Percentiles rank a stretch among this genome's conserved stretches.
Evolutionary conservation across 257 asterid genomes (phyloP).

Genomic region (Cruciata laevipes): DNA sequence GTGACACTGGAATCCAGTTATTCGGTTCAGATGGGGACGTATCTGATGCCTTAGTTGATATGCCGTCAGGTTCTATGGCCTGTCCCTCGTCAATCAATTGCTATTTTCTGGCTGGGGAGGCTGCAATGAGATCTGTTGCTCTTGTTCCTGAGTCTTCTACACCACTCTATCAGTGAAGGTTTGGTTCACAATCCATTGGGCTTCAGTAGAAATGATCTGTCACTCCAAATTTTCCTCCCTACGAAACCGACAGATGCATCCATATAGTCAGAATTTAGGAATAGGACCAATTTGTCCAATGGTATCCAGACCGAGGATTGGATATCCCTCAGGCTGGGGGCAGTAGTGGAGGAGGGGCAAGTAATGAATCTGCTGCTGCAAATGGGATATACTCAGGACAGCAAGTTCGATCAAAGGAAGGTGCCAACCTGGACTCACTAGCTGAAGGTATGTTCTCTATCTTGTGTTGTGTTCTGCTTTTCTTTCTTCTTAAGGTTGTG

Average conservation of each 20-base stretch:
- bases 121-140: constrained; percentile 44
- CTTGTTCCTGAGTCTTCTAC: constrained; percentile 40
- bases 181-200: constrained; percentile 70
- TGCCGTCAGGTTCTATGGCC: constrained; percentile 49
- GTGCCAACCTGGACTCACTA: constrained; percentile 42
- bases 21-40: constrained; percentile 72
- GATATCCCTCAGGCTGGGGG: constrained; percentile 89
- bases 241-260: constrained; percentile 68
- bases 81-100: constrained; percentile 51
- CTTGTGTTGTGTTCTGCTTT: background rate
- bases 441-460: constrained; percentile 28
- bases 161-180: constrained; percentile 37
- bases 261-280: constrained; percentile 45
- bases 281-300: constrained; percentile 52
- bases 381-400: constrained; percentile 41
- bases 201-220: constrained; percentile 65
- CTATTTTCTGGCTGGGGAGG: constrained; percentile 43
- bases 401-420: constrained; percentile 42
- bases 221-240: constrained; percentile 91
- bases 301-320: constrained; percentile 68
- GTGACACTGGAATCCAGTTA: constrained; percentile 79
- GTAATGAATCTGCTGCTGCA: constrained; percentile 35
- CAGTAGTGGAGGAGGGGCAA: constrained; percentile 44
- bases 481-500: background rate
- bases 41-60: constrained; percentile 52